These are phyloP conservation scores for Pterula multifida DNA, from an alignment of 1,284 basidiomycete genomes.

Conservation along the genomic window DNA sequence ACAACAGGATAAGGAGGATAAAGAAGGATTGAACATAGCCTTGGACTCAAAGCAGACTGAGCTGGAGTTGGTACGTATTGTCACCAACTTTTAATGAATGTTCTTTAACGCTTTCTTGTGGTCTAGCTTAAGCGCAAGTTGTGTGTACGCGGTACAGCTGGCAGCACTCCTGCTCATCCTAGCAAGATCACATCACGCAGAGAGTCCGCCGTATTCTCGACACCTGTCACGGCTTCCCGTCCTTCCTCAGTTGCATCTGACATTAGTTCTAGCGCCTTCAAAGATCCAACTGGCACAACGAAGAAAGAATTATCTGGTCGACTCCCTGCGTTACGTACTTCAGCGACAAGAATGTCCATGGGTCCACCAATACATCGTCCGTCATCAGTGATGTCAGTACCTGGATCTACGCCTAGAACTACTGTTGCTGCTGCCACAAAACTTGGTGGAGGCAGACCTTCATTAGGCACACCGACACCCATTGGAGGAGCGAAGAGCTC, in stretches of 20 bases:
- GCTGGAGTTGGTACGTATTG: slow-evolving; percentile 58
- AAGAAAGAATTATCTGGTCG: slow-evolving; percentile 16
- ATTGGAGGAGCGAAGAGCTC: neutral
- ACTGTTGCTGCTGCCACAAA: neutral
- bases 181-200: slow-evolving; percentile 33
- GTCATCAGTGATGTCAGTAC: neutral
- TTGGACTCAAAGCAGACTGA: slow-evolving; percentile 86
- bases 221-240: slow-evolving; percentile 27
- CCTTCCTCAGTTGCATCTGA: slow-evolving; percentile 48
- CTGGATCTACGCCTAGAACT: neutral
- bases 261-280: slow-evolving; percentile 17
- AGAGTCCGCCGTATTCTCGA: slow-evolving; percentile 41
- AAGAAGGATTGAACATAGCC: slow-evolving; percentile 72
- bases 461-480: neutral
- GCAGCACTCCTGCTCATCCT: slow-evolving; percentile 41
- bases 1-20: slow-evolving; percentile 62
- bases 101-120: slow-evolving; percentile 2
- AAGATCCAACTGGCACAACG: slow-evolving; percentile 10
- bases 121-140: slow-evolving; percentile 47
- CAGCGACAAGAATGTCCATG: slow-evolving; percentile 9
- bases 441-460: neutral
- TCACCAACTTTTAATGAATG: slow-evolving; percentile 10
- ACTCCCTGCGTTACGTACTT: slow-evolving; percentile 1
- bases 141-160: slow-evolving; percentile 48
- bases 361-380: neutral